Conservation (phyloP, 192 early-diverging fungal species). For the Spizellomyces sp. region DNA sequence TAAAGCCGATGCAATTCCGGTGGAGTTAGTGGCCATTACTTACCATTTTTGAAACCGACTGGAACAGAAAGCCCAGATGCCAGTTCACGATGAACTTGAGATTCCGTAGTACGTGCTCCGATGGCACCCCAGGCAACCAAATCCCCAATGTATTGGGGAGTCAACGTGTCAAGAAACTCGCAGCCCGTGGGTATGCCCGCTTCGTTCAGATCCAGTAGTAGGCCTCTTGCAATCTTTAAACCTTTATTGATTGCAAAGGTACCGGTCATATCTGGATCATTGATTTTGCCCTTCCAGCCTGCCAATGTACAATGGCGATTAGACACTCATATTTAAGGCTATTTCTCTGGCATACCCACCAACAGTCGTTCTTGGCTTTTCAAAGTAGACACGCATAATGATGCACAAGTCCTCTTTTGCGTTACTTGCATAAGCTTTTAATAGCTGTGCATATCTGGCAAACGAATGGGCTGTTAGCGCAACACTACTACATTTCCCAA, state of each 20-base stretch:
- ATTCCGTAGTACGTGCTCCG: slow-evolving; percentile 95
- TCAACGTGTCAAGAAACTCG: slow-evolving; percentile 91
- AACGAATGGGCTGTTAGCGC: no score
- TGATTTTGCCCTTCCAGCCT: slow-evolving; percentile 91
- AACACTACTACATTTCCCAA: no score
- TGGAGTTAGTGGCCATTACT: background rate
- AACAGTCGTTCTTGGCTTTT: slow-evolving; percentile 96
- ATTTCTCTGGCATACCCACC: slow-evolving; percentile 28
- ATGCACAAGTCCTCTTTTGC: slow-evolving; percentile 78
- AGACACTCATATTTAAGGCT: background rate
- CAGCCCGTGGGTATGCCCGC: slow-evolving; percentile 83
- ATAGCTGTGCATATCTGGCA: slow-evolving; percentile 25
- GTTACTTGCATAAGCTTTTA: slow-evolving; percentile 64
- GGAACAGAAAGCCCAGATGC: slow-evolving; percentile 94
- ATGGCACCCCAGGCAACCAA: slow-evolving; percentile 96
- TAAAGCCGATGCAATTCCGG: background rate
- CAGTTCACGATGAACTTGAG: slow-evolving; percentile 92
- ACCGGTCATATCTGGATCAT: slow-evolving; percentile 59
- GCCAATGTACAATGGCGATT: background rate
- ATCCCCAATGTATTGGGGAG: slow-evolving; percentile 94
- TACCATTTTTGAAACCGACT: slow-evolving; percentile 95
- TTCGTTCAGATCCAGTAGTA: slow-evolving; percentile 78
- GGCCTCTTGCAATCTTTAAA: slow-evolving; percentile 78
- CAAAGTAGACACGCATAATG: slow-evolving; percentile 98
- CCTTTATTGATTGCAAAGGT: slow-evolving; percentile 98